phyloP scores from a whole-genome alignment of 345 rosid genomes.

The Brassica napus region DNA sequence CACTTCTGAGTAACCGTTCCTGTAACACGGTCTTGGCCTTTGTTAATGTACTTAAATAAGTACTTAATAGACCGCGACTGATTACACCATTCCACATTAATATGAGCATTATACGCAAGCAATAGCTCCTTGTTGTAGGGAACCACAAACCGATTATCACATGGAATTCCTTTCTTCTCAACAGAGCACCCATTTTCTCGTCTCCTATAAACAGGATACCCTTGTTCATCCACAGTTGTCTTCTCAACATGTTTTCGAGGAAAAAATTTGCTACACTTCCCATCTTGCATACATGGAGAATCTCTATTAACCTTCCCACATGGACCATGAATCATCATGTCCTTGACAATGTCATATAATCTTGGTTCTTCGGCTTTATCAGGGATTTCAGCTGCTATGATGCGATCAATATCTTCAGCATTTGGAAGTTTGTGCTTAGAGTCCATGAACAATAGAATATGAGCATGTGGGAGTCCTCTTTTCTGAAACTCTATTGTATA shows the following conservation, averaged over 20 bases:
- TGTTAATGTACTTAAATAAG: background rate
- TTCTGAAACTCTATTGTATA: background rate
- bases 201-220: background rate
- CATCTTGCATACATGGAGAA: background rate
- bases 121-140: too few relatives aligned
- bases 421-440: too few relatives aligned
- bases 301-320: background rate
- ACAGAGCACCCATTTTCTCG: too few relatives aligned
- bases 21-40: background rate
- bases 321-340: background rate
- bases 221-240: background rate
- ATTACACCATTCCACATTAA: too few relatives aligned
- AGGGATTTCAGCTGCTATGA: background rate
- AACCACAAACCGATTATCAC: background rate
- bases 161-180: background rate
- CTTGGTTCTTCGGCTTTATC: background rate
- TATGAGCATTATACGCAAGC: too few relatives aligned
- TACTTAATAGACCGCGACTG: background rate
- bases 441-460: background rate
- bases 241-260: background rate
- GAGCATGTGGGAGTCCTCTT: background rate
- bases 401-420: background rate
- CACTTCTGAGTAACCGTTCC: background rate
- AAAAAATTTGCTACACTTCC: background rate
- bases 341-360: background rate